phyloP scores from a whole-genome alignment of 768 basidiomycete genomes.

The Neoboletus subvelutipes region DNA sequence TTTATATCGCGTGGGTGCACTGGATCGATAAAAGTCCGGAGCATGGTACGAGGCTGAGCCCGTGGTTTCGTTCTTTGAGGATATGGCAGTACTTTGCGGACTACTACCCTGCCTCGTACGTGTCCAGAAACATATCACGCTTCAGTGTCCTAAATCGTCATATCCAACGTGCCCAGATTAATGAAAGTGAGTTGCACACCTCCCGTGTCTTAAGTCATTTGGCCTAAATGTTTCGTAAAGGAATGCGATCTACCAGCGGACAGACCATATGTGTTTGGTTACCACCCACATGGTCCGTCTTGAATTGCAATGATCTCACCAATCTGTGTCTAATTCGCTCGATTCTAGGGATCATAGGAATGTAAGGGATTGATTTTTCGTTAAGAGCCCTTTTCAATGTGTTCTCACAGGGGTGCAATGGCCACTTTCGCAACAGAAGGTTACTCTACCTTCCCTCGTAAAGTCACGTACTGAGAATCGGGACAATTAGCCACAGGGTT shows the following conservation, averaged over 20 bases:
- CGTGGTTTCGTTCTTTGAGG: slow-evolving; percentile 66
- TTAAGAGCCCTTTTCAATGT: neutral
- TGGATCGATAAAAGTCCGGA: slow-evolving; percentile 79
- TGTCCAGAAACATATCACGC: slow-evolving; percentile 18
- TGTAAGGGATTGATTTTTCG: slow-evolving; percentile 54
- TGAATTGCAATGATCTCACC: neutral
- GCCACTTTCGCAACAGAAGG: slow-evolving; percentile 97
- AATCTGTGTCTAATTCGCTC: slow-evolving; percentile 1
- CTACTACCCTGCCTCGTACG: slow-evolving; percentile 88
- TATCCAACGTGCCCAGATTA: slow-evolving; percentile 7
- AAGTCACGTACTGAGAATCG: neutral
- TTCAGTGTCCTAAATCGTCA: neutral
- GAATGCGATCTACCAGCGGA: slow-evolving; percentile 90
- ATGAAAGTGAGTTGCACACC: slow-evolving; percentile 35
- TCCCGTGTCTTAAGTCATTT: neutral
- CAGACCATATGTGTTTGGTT: slow-evolving; percentile 94
- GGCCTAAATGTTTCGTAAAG: slow-evolving; percentile 27
- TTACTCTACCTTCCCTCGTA: slow-evolving; percentile 25
- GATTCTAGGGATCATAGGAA: slow-evolving; percentile 87
- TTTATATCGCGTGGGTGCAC: slow-evolving; percentile 77
- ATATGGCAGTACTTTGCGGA: slow-evolving; percentile 93
- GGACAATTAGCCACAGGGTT: slow-evolving; percentile 77
- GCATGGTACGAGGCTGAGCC: slow-evolving; percentile 64
- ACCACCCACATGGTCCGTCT: slow-evolving; percentile 89
- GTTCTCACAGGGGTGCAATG: slow-evolving; percentile 71